phyloP scores from a whole-genome alignment of 495 filamentous ascomycete genomes.

The Oidiodendron maius region DNA sequence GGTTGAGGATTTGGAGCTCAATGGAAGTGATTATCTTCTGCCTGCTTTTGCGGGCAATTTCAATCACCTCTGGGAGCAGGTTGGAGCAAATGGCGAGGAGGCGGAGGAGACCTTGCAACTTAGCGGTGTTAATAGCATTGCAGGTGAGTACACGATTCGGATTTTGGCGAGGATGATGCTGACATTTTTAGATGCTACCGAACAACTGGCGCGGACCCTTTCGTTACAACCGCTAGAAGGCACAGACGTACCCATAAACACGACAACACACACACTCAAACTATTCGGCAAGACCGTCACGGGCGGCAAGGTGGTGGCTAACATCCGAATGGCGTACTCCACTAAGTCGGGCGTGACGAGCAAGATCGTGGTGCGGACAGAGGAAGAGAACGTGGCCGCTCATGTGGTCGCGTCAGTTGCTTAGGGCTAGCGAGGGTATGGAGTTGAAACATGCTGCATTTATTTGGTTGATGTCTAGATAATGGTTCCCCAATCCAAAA shows the following conservation, averaged over 20 bases:
- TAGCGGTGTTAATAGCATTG: slow-evolving; percentile 83
- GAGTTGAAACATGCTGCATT: slow-evolving; percentile 16
- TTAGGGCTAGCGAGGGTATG: slow-evolving; percentile 33
- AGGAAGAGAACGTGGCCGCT: slow-evolving; percentile 86
- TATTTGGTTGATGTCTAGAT: slow-evolving; percentile 13
- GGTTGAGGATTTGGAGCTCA: slow-evolving; percentile 88
- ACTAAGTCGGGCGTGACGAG: slow-evolving; percentile 88
- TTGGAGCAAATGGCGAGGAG: slow-evolving; percentile 81
- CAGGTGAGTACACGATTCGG: slow-evolving; percentile 53
- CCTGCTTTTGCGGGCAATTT: slow-evolving; percentile 93
- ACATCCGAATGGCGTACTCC: slow-evolving; percentile 89
- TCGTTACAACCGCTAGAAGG: slow-evolving; percentile 93
- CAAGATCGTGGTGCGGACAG: slow-evolving; percentile 84
- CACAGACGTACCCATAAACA: slow-evolving; percentile 79
- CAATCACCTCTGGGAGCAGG: slow-evolving; percentile 94
- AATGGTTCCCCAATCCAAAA: background rate
- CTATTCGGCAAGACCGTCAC: slow-evolving; percentile 92
- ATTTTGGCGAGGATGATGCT: slow-evolving; percentile 8
- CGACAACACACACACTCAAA: slow-evolving; percentile 89
- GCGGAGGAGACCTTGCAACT: slow-evolving; percentile 89
- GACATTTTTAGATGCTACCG: slow-evolving; percentile 73
- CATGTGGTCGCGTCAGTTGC: slow-evolving; percentile 80
- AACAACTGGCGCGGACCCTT: slow-evolving; percentile 78
- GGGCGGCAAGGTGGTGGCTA: slow-evolving; percentile 82
- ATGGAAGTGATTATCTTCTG: slow-evolving; percentile 87